A percentile compares a stretch with the other conserved stretches of the same genome.
These are phyloP conservation scores for Aspergillus quadrilineatus DNA, from an alignment of 2,329 filamentous ascomycete genomes.

Conservation along the genomic window DNA sequence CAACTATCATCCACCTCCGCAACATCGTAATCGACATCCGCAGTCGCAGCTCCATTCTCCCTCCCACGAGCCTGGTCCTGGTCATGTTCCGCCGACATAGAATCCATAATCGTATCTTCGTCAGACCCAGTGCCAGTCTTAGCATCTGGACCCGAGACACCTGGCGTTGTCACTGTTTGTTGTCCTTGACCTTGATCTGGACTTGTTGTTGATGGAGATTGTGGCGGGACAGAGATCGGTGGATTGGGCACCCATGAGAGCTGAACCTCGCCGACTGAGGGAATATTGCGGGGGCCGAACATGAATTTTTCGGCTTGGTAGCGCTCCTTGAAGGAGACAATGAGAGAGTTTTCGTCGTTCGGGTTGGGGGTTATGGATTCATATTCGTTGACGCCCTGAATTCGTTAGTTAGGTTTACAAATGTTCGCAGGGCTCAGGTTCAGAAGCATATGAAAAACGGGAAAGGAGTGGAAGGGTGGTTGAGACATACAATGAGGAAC, in stretches of 20 bases:
- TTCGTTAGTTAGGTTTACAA: constrained; percentile 15
- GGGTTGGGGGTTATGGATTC: constrained; percentile 46
- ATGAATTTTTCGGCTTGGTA: constrained; percentile 57
- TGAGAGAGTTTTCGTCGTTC: constrained; percentile 39
- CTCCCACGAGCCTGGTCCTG: constrained; percentile 12
- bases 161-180: constrained; percentile 9
- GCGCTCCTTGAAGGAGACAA: constrained; percentile 50
- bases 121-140: constrained; percentile 25
- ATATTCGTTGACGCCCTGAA: constrained; percentile 48
- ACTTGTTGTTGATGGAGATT: neutral
- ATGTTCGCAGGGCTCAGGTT: constrained; percentile 13
- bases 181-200: neutral
- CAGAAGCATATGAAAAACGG: neutral
- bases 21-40: constrained; percentile 52
- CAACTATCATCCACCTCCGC: constrained; percentile 51
- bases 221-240: constrained; percentile 22
- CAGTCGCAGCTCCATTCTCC: constrained; percentile 20
- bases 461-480: neutral
- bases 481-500: constrained; percentile 50
- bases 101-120: constrained; percentile 35
- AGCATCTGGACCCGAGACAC: constrained; percentile 17
- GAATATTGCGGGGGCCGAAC: constrained; percentile 48
- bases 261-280: constrained; percentile 54
- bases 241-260: constrained; percentile 54
- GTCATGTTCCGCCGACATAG: constrained; percentile 19